phyloP scores from a whole-genome alignment of 2,329 filamentous ascomycete species.

The Colletotrichum tabaci region DNA sequence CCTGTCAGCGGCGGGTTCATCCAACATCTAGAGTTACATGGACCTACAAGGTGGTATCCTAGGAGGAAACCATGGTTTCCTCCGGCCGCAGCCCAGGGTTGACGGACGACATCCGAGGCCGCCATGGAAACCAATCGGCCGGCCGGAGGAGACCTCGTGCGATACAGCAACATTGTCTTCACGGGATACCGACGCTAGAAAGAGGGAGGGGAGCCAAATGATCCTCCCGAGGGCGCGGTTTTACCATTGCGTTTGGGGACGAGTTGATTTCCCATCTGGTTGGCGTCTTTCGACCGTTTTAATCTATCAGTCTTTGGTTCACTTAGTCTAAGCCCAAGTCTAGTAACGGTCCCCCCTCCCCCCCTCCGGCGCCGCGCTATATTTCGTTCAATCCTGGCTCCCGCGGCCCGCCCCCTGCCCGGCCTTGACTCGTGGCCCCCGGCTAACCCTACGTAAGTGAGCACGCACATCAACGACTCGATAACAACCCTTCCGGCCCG shows the following conservation, averaged over 20 bases:
- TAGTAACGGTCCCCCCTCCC: neutral
- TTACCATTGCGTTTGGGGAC: neutral
- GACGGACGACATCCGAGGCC: constrained; percentile 1
- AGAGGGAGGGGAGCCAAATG: constrained; percentile 21
- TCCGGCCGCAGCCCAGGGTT: constrained; percentile 2
- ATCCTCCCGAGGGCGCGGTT: constrained; percentile 20
- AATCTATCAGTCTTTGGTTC: neutral
- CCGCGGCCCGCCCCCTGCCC: constrained; percentile 34
- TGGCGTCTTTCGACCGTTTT: constrained; percentile 1
- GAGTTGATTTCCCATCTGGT: constrained; percentile 12
- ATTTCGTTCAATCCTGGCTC: constrained; percentile 1
- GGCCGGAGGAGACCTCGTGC: constrained; percentile 11
- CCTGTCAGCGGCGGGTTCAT: constrained; percentile 19
- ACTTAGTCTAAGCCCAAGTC: neutral
- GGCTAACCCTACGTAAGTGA: neutral
- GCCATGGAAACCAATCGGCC: constrained; percentile 18
- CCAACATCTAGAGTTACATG: constrained; percentile 14
- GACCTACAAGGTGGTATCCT: constrained; percentile 3
- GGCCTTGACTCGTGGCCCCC: constrained; percentile 31
- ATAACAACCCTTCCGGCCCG: constrained; percentile 1
- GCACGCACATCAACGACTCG: constrained; percentile 21
- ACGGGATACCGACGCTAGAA: neutral
- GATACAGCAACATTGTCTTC: neutral
- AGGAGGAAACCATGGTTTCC: constrained; percentile 9
- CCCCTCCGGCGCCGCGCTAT: constrained; percentile 8